Percentiles rank a stretch among this genome's conserved stretches.
Evolutionary conservation across 2,329 filamentous ascomycete genomes (phyloP).

Genomic region (Pestalotiopsis sp.): DNA sequence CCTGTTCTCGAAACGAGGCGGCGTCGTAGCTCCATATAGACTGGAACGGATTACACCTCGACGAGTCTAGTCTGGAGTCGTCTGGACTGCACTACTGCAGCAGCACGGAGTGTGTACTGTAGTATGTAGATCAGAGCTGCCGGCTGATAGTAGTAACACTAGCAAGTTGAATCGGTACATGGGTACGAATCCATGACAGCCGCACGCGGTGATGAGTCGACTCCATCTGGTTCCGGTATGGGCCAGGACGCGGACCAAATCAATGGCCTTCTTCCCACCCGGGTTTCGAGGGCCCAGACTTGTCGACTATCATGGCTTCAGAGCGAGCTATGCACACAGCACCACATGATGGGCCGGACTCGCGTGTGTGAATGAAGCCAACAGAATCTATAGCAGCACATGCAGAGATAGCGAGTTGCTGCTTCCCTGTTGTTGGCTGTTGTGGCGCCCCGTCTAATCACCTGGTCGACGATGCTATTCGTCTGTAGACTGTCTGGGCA

Average conservation of each 20-base stretch:
- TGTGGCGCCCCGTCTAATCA: constrained; percentile 6
- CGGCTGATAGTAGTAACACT: not conserved
- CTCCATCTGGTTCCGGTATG: not conserved
- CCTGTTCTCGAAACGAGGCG: constrained; percentile 2
- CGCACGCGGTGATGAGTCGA: not conserved
- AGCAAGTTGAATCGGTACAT: not conserved
- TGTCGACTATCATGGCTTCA: not conserved
- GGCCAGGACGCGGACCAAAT: not conserved
- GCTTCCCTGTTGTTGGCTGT: not conserved
- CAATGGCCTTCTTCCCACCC: not conserved
- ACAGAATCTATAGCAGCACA: not conserved
- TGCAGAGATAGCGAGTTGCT: constrained; percentile 5
- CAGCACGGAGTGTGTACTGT: not conserved
- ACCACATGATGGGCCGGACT: not conserved
- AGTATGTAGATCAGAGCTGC: not conserved
- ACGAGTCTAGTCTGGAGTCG: not conserved
- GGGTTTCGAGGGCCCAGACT: not conserved
- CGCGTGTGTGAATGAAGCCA: not conserved
- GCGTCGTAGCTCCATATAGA: not conserved
- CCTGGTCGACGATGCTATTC: constrained; percentile 5
- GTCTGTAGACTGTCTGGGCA: constrained; percentile 1
- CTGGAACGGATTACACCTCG: not conserved
- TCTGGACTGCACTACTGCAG: not conserved
- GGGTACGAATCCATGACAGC: not conserved
- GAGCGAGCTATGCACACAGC: not conserved